These are phyloP conservation scores for Pseudogymnoascus sp. DNA, from an alignment of 2,329 filamentous ascomycete species.

Conservation along the genomic window DNA sequence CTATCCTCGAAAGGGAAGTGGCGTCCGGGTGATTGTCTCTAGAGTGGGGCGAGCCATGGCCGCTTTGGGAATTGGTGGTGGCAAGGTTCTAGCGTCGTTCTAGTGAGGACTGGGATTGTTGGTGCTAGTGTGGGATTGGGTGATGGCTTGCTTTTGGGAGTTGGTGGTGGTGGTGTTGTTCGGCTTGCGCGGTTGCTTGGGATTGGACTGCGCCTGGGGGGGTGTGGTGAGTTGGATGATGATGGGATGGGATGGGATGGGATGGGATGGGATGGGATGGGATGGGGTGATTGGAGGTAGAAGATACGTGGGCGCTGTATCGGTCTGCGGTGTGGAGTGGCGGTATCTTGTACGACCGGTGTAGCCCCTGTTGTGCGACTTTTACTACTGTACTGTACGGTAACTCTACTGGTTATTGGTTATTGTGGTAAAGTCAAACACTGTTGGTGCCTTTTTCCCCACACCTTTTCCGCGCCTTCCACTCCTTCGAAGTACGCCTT, in stretches of 20 bases:
- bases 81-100: neutral
- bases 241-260: neutral
- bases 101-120: neutral
- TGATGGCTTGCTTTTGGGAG: neutral
- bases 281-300: neutral
- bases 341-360: neutral
- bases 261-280: too few species aligned
- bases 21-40: neutral
- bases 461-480: neutral
- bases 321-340: neutral
- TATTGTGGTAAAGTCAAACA: too few species aligned
- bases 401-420: neutral
- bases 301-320: neutral
- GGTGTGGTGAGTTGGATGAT: neutral
- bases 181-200: neutral
- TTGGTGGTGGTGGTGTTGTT: neutral
- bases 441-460: neutral
- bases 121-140: neutral
- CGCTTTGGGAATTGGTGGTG: neutral
- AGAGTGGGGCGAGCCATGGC: neutral
- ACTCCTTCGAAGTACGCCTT: neutral
- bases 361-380: neutral
- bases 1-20: neutral
- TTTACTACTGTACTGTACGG: neutral
- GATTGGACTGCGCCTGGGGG: neutral